Evolutionary conservation across 192 early-diverging fungal species (phyloP).

Genomic region (Radiomyces spectabilis): DNA sequence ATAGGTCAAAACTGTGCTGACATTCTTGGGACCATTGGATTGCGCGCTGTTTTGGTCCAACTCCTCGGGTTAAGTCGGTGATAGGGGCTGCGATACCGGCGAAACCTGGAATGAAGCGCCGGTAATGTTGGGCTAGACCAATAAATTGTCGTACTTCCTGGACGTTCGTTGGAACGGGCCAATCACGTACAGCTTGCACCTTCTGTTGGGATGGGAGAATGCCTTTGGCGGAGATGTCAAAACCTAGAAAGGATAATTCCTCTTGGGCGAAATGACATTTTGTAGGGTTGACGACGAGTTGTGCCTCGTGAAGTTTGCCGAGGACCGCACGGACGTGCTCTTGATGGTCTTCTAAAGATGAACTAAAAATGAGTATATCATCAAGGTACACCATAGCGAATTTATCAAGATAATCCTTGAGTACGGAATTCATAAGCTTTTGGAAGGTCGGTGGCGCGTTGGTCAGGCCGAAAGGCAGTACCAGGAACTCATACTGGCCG

Average conservation of each 20-base stretch:
- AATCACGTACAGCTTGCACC: slow-evolving; percentile 10
- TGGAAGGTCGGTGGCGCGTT: slow-evolving; percentile 20
- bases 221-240: slow-evolving; percentile 15
- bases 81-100: slow-evolving; percentile 10
- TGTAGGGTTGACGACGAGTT: neutral
- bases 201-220: slow-evolving; percentile 16
- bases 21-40: neutral
- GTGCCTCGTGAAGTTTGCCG: neutral
- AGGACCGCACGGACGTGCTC: slow-evolving; percentile 12
- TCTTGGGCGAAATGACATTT: slow-evolving; percentile 1
- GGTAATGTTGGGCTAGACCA: slow-evolving; percentile 19
- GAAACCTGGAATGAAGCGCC: slow-evolving; percentile 14
- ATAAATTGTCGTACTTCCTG: slow-evolving; percentile 13
- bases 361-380: slow-evolving; percentile 31
- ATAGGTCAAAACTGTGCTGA: neutral
- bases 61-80: neutral
- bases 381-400: slow-evolving; percentile 33
- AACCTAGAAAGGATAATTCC: slow-evolving; percentile 19
- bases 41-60: too few species aligned
- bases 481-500: slow-evolving; percentile 11
- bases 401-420: neutral
- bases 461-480: slow-evolving; percentile 20
- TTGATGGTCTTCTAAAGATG: slow-evolving; percentile 23
- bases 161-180: slow-evolving; percentile 7
- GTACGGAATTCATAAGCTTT: neutral